Percentiles rank a stretch among this genome's conserved stretches.
Evolutionary conservation across 2,329 filamentous ascomycete species (phyloP).

Genomic region (Aspergillus latus): DNA sequence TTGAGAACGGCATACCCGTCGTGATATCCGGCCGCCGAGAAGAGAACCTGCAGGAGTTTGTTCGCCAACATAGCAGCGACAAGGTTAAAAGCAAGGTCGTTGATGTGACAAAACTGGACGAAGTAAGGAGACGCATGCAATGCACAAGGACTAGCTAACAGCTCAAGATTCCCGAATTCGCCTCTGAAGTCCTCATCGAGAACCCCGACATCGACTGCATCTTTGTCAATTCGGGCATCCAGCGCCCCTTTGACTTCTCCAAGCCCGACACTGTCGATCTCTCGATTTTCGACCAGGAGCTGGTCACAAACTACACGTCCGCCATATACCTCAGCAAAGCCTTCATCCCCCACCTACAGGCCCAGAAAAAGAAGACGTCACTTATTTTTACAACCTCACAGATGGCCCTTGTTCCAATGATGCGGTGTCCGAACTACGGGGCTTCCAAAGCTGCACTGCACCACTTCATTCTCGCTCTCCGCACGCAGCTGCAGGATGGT

Average conservation of each 20-base stretch:
- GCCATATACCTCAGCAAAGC: slow-evolving; percentile 52
- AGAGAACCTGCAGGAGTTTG: slow-evolving; percentile 52
- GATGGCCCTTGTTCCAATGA: slow-evolving; percentile 51
- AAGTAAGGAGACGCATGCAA: slow-evolving; percentile 31
- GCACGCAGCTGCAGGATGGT: slow-evolving; percentile 48
- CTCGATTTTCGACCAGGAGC: slow-evolving; percentile 44
- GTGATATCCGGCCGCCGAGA: slow-evolving; percentile 53
- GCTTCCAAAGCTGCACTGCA: slow-evolving; percentile 58
- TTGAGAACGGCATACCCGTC: slow-evolving; percentile 49
- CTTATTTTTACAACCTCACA: slow-evolving; percentile 53
- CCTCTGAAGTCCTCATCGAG: slow-evolving; percentile 34
- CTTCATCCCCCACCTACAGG: slow-evolving; percentile 52
- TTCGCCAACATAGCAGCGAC: slow-evolving; percentile 47
- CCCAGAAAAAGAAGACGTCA: slow-evolving; percentile 43
- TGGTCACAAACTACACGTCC: slow-evolving; percentile 54
- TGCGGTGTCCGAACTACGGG: slow-evolving; percentile 53
- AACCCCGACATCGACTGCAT: slow-evolving; percentile 55
- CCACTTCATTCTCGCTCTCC: slow-evolving; percentile 53
- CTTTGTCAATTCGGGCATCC: slow-evolving; percentile 56
- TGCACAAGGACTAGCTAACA: not conserved
- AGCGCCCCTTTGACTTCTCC: slow-evolving; percentile 51
- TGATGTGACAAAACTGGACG: slow-evolving; percentile 52
- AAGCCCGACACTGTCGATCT: slow-evolving; percentile 51
- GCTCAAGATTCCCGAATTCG: slow-evolving; percentile 21
- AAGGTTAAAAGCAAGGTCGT: slow-evolving; percentile 49